Evolutionary conservation across 352 stramenopile species (phyloP), one percentile per base, ranked within the genome.

Genomic region (Pythium folliculosum): DNA sequence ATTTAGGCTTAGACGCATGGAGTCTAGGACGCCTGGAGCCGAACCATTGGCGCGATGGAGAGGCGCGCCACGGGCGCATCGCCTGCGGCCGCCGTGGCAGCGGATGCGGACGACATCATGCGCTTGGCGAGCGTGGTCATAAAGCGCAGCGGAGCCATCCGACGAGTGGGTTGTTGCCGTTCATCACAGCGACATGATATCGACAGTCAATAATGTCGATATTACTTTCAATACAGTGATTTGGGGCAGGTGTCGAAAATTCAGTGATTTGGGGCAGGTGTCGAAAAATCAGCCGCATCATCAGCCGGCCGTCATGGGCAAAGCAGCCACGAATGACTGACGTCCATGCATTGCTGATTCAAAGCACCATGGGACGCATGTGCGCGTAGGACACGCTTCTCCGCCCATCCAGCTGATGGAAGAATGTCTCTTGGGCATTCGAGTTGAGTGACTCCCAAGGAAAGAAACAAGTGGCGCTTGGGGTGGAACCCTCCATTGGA

Each of bases 21-120:
- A 32, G 5, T 32, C 27, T 2, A 32, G 27, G 27, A 2, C 27
- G 2, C 27, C 27, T 5, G 27, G 1, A 8, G n/a, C 38, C 57
- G 44, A 55, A 91, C 84, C 84, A 92, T 92, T 6, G 84, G 84
- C 19, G 82, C 82, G 40, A 92, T 65, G 25, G 84, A 92, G 58
- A 92, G 75, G 37, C 82, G 78, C 67, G 82, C 71, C 25, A 88
- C 78, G 21, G 74, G 56, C 48, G 61, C 47, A 30, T 32, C 27
- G 45, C 17, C 17, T 16, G 53, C 43, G 19, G 35, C 35, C 10
- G 40, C 17, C 5, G 40, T 16, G 40, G 40, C 40, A n/a, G 14
- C 40, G 23, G 53, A 60, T 3, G 63, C 63, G 21, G 63, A 58
- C 21, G 57, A 63, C 43, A 35, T 44, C 58, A 67, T 72, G 6